These are phyloP conservation scores for Vitellaria paradoxa DNA, from an alignment of 179 eudicot genomes.

Conservation along the genomic window DNA sequence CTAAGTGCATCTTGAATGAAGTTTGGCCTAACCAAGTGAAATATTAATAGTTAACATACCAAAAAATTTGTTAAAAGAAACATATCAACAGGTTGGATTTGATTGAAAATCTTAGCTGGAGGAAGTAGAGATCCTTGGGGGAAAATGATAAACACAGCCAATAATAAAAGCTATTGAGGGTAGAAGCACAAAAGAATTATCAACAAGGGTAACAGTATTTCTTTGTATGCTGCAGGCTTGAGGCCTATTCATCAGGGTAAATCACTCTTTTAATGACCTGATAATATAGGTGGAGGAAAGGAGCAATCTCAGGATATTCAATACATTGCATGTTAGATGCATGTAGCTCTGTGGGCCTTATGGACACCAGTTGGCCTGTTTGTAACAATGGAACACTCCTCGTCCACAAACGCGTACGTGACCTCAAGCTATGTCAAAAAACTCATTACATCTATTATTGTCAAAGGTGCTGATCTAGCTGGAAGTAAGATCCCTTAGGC, in stretches of 20 bases:
- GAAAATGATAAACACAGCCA: background rate
- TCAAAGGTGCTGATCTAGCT: no score
- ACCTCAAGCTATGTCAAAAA: background rate
- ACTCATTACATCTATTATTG: no score
- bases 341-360: background rate
- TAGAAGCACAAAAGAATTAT: background rate
- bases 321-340: background rate
- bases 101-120: no score
- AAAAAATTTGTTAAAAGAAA: background rate
- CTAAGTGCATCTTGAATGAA: slow-evolving; percentile 44
- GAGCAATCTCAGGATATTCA: background rate
- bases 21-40: slow-evolving; percentile 29
- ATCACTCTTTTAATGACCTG: background rate
- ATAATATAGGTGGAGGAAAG: background rate
- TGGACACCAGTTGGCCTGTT: background rate
- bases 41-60: no score
- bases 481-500: background rate
- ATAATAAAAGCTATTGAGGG: background rate
- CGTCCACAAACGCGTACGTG: background rate
- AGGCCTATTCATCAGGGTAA: background rate
- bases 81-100: background rate
- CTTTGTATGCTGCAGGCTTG: background rate
- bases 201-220: background rate
- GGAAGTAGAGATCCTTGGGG: background rate
- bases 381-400: background rate